A percentile compares a stretch with the other conserved stretches of the same genome.
phyloP scores from a whole-genome alignment of 345 rosid genomes.

The Murraya koenigii region DNA sequence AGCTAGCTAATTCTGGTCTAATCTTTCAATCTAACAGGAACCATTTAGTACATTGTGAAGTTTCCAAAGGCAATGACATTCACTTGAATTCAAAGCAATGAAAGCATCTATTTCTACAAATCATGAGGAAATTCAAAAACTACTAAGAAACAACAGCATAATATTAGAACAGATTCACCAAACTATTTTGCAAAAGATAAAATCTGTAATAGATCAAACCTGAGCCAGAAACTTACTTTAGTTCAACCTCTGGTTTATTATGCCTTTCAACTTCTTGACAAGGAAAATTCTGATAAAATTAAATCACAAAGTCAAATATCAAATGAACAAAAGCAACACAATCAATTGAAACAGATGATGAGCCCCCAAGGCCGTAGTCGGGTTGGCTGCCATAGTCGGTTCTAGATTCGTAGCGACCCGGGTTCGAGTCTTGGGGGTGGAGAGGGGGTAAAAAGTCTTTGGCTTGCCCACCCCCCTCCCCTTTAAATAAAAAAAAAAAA shows the following conservation, averaged over 20 bases:
- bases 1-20: background rate
- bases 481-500: too few species aligned
- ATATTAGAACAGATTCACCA: background rate
- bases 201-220: background rate
- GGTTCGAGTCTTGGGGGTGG: too few species aligned
- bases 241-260: slow-evolving; percentile 98
- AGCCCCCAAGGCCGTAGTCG: too few species aligned
- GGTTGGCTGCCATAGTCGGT: too few species aligned
- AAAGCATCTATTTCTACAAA: background rate
- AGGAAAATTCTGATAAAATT: slow-evolving; percentile 71
- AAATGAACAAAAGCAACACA: slow-evolving; percentile 13
- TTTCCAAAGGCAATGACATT: background rate
- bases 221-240: slow-evolving; percentile 60
- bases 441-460: too few species aligned
- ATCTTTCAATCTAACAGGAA: background rate
- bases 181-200: background rate
- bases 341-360: background rate
- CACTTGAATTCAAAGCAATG: background rate
- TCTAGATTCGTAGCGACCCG: too few species aligned
- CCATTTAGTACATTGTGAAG: too few species aligned
- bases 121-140: background rate
- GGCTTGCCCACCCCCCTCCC: too few species aligned
- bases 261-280: slow-evolving; percentile 99
- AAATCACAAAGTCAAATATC: background rate
- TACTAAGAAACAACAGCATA: background rate